phyloP scores from a whole-genome alignment of 768 basidiomycete species.

The Neoboletus magnificus region DNA sequence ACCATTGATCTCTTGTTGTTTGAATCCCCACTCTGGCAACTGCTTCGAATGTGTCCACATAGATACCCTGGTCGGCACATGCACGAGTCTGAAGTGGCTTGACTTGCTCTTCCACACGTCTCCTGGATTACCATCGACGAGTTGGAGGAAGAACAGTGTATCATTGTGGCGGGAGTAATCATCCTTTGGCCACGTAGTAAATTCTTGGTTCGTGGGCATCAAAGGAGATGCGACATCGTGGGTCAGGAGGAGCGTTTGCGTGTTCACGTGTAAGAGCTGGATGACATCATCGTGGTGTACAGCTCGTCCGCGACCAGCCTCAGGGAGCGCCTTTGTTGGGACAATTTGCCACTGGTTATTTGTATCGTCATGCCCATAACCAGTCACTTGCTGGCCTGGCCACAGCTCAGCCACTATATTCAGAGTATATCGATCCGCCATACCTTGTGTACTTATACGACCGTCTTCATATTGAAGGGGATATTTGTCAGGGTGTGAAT shows the following conservation, averaged over 20 bases:
- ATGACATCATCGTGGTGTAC: slow-evolving; percentile 88
- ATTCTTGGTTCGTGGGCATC: slow-evolving; percentile 98
- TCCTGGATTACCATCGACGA: slow-evolving; percentile 72
- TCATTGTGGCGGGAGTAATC: slow-evolving; percentile 80
- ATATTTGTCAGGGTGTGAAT: slow-evolving; percentile 89
- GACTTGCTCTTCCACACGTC: slow-evolving; percentile 93
- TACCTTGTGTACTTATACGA: slow-evolving; percentile 90
- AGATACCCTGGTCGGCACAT: slow-evolving; percentile 85
- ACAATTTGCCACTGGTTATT: slow-evolving; percentile 97
- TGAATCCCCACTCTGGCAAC: slow-evolving; percentile 95
- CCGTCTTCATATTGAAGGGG: slow-evolving; percentile 95
- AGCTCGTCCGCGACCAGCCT: slow-evolving; percentile 87
- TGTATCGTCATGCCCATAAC: slow-evolving; percentile 88
- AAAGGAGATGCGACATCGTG: slow-evolving; percentile 97
- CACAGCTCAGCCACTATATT: not conserved
- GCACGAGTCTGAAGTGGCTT: slow-evolving; percentile 87
- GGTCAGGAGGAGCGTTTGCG: slow-evolving; percentile 79
- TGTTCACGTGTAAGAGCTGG: slow-evolving; percentile 85
- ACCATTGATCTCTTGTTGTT: slow-evolving; percentile 97
- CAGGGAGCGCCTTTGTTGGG: slow-evolving; percentile 92
- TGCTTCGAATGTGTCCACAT: slow-evolving; percentile 89
- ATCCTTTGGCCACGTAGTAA: slow-evolving; percentile 87
- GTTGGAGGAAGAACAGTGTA: slow-evolving; percentile 77
- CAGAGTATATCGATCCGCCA: not conserved
- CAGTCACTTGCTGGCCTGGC: slow-evolving; percentile 91